Conservation (phyloP, 169 alveolate genomes). For the Cryptosporidium xiaoi region DNA sequence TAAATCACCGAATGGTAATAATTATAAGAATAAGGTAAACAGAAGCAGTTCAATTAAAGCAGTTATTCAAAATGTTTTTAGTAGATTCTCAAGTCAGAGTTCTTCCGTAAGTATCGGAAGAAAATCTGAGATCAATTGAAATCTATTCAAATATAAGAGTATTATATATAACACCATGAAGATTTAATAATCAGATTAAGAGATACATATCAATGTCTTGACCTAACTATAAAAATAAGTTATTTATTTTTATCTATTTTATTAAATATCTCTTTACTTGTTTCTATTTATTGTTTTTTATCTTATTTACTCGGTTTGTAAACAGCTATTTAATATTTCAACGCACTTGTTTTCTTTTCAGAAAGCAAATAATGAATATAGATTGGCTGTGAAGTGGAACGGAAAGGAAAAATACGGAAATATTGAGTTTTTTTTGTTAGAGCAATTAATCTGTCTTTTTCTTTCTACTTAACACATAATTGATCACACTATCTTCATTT, state of each 20-base stretch:
- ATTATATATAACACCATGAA: background rate
- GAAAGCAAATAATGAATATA: background rate
- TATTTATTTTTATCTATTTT: too few species aligned
- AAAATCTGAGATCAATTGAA: conserved; percentile 55
- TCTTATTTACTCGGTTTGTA: too few species aligned
- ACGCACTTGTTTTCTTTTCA: background rate
- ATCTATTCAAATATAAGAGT: background rate
- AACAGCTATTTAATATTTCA: background rate
- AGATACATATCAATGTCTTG: too few species aligned
- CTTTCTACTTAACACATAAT: conserved; percentile 18
- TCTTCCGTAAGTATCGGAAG: conserved; percentile 13
- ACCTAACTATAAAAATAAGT: too few species aligned
- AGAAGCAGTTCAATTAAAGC: conserved; percentile 59
- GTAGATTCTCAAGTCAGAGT: conserved; percentile 55
- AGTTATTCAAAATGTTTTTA: conserved; percentile 60
- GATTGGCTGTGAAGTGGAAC: too few species aligned
- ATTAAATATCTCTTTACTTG: too few species aligned
- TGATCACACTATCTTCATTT: conserved; percentile 45
- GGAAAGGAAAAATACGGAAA: too few species aligned
- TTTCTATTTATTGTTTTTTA: too few species aligned
- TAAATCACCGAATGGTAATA: background rate
- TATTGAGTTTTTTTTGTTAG: background rate
- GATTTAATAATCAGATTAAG: too few species aligned
- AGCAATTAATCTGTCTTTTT: conserved; percentile 24
- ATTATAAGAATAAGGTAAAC: conserved; percentile 1